Evolutionary conservation across 2,329 filamentous ascomycete species (phyloP), one percentile per base, ranked within the genome.

Genomic region (Amphichorda felina): DNA sequence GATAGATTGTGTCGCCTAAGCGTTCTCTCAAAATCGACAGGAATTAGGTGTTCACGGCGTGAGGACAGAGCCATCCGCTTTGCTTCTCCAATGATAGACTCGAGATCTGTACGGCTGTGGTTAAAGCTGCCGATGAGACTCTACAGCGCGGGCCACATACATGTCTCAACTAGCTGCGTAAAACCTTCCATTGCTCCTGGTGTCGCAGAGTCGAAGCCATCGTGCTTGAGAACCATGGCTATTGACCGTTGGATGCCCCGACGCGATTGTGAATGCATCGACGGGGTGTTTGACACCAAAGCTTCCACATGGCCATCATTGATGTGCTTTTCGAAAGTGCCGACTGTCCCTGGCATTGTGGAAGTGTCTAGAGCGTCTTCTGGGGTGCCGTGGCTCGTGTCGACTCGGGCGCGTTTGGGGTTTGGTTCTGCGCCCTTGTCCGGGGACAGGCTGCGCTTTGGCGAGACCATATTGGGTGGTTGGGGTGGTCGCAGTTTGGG

Each of bases 111-210:
- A 33, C n/a, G n/a, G n/a, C n/a, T n/a, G n/a, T n/a, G n/a, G n/a
- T n/a, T n/a, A n/a, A n/a, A n/a, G n/a, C n/a, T n/a, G n/a, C n/a
- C n/a, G n/a, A n/a, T n/a, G n/a, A n/a, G n/a, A n/a, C n/a, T n/a
- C n/a, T n/a, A n/a, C n/a, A n/a, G n/a, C n/a, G n/a, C n/a, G 30
- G 11, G 33, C 11, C 18, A 50, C 72, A 40, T 50, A 79, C 75
- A 80, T 4, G 63, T 62, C 46, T 79, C 75, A 2, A 70, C 66
- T 43, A 68, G 58, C 15, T 57, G 52, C 4, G 70, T 64, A 30
- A 79, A 71, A 43, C 68, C 68, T 49, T 79, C 73, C 44, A 80
- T 51, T 2, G 75, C 73, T 36, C 75, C 68, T 7, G 63, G 60
- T 1, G 60, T 66, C 11, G 73, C 66, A 18, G 61, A 57, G 21